Evolutionary conservation across 1,284 basidiomycete genomes (phyloP).

Genomic region (Rhodotorula sp.): DNA sequence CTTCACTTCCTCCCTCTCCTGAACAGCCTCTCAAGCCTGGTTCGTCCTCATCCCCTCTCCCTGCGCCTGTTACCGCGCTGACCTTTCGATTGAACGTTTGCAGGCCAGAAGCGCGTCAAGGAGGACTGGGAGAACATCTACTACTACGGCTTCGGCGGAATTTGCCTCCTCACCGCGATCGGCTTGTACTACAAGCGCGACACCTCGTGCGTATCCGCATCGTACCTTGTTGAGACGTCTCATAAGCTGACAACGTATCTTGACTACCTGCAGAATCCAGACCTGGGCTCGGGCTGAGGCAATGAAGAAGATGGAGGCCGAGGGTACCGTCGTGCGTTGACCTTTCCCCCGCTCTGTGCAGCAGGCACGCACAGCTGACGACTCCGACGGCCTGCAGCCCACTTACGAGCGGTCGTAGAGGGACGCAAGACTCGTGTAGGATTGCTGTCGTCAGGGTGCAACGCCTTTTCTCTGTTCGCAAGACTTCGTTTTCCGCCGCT

Average conservation of each 20-base stretch:
- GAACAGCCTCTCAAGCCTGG: conserved; percentile 34
- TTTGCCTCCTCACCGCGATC: conserved; percentile 72
- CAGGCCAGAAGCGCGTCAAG: conserved; percentile 76
- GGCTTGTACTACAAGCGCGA: conserved; percentile 92
- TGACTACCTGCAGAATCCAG: conserved; percentile 22
- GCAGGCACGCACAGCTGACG: neutral
- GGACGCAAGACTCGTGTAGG: neutral
- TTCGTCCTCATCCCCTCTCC: neutral
- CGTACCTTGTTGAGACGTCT: too few relatives aligned
- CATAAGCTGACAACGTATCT: neutral
- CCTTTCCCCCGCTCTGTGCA: neutral
- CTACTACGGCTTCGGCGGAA: conserved; percentile 87
- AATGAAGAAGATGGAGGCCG: conserved; percentile 25
- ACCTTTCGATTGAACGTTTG: accelerated
- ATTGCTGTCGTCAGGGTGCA: neutral
- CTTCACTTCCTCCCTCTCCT: too few relatives aligned
- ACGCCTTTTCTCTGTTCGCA: neutral
- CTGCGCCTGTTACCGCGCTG: conserved; percentile 42
- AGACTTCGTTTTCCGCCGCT: too few relatives aligned
- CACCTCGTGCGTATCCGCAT: conserved; percentile 48
- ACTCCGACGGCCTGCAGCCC: neutral
- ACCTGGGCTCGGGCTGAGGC: conserved; percentile 40
- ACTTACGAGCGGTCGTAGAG: conserved; percentile 9
- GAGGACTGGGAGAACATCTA: conserved; percentile 80
- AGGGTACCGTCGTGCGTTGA: conserved; percentile 33